Evolutionary conservation across 1,284 basidiomycete genomes (phyloP).

Genomic region (Cutaneotrichosporon spelunceum): DNA sequence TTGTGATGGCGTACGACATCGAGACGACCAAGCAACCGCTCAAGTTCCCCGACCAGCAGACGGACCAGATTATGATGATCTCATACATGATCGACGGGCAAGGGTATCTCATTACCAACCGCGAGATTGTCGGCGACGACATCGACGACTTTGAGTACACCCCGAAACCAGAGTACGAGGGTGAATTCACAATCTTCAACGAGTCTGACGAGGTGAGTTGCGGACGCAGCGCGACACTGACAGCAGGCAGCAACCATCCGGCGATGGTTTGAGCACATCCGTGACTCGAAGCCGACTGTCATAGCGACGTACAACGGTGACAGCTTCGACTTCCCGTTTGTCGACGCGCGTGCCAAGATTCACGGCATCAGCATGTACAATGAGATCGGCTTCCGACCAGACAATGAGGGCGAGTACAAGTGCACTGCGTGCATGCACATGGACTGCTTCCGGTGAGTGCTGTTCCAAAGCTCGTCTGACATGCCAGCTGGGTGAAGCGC

Average conservation of each 20-base stretch:
- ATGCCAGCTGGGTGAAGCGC: conserved; percentile 82
- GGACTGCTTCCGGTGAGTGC: conserved; percentile 82
- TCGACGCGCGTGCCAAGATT: conserved; percentile 78
- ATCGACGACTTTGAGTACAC: conserved; percentile 99
- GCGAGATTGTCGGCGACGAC: conserved; percentile 95
- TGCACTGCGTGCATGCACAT: conserved; percentile 91
- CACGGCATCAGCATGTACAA: conserved; percentile 96
- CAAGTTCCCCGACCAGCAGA: conserved; percentile 94
- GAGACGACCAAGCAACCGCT: conserved; percentile 98
- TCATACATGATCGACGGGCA: conserved; percentile 63
- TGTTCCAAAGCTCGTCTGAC: conserved; percentile 1
- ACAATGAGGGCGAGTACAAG: conserved; percentile 94
- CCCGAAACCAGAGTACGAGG: conserved; percentile 95
- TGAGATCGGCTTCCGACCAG: conserved; percentile 89
- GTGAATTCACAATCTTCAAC: conserved; percentile 95
- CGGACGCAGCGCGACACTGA: background rate
- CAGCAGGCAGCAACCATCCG: conserved; percentile 68
- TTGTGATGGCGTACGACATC: conserved; percentile 99
- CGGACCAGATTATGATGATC: conserved; percentile 99
- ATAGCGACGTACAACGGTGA: conserved; percentile 99
- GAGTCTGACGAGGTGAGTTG: conserved; percentile 80
- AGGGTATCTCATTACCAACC: conserved; percentile 95
- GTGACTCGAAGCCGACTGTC: conserved; percentile 88
- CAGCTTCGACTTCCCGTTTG: conserved; percentile 98
- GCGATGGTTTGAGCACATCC: conserved; percentile 91